Evolutionary conservation across 257 asterid genomes (phyloP).

Genomic region (Lycium ferocissimum): DNA sequence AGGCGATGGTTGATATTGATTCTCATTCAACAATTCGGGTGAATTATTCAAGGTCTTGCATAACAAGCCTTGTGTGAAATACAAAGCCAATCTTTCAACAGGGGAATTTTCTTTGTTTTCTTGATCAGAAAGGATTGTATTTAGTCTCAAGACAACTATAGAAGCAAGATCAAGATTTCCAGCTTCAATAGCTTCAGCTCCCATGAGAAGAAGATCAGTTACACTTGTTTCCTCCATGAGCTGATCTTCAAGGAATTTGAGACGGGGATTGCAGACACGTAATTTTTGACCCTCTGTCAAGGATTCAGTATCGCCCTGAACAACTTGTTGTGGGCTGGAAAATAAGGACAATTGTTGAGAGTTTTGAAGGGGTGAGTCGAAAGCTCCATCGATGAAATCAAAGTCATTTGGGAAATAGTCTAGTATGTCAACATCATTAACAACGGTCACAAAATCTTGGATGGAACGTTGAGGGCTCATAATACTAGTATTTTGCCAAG

Average conservation of each 20-base stretch:
- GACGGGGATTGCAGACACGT: background rate
- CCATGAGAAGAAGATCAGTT: conserved; percentile 44
- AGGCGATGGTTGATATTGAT: background rate
- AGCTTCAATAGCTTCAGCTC: conserved; percentile 51
- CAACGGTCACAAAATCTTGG: conserved; percentile 29
- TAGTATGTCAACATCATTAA: conserved; percentile 30
- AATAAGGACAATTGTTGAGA: background rate
- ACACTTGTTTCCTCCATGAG: conserved; percentile 45
- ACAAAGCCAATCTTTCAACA: conserved; percentile 42
- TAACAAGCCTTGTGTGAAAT: conserved; percentile 45
- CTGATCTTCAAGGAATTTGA: conserved; percentile 38
- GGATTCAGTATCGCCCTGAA: background rate
- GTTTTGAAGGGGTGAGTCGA: background rate
- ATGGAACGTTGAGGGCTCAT: conserved; percentile 5
- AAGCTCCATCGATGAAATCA: conserved; percentile 29
- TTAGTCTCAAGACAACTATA: conserved; percentile 38
- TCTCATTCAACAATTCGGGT: background rate
- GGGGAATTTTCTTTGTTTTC: conserved; percentile 33
- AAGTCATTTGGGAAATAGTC: conserved; percentile 32
- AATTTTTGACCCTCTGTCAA: background rate
- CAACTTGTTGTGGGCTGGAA: background rate
- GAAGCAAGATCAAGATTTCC: conserved; percentile 43
- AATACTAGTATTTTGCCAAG: conserved; percentile 17
- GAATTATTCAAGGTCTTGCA: conserved; percentile 29
- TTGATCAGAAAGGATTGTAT: conserved; percentile 37